Evolutionary conservation across 441 rosid genomes (phyloP), one percentile per base, ranked within the genome.

Genomic region (Rhodomyrtus psidioides): DNA sequence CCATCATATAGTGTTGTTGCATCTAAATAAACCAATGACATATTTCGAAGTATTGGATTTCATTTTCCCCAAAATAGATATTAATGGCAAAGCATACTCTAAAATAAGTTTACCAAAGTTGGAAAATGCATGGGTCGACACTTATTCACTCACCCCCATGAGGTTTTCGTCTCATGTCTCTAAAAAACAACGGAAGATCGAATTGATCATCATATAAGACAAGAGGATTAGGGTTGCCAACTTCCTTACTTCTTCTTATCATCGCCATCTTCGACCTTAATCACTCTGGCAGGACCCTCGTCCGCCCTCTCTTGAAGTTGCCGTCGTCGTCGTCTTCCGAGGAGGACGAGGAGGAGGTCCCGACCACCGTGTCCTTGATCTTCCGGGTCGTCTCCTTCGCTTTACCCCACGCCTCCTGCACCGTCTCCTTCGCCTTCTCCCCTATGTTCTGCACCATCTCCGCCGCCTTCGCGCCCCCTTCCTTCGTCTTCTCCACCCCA

Each of bases 391-490:
- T 90, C 17, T 87, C 92, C 87, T 92, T 94, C 0, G 97, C 90
- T 1, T 89, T 87, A 51, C 91, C 96, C 95, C 92, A 92, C 3
- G 96, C 95, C 16, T 88, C 94, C 34, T 91, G 86, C 83, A 85
- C 94, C 24, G 93, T 90, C 90, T 90, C 83, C 87, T 94, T 92
- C 23, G 94, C 94, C 88, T 92, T 95, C 88, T 89, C 93, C 34
- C 89, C 92, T 26, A 90, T 84, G 24, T 51, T 88, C 87, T 84
- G 88, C 83, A 89, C 90, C 53, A 89, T 85, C 76, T 89, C 92
- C 53, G 89, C 88, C 15, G 88, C 91, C 90, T 92, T 89, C 55
- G 46, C 56, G 3, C 89, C 57, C 86, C 91, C 90, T 46, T 88
- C 92, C 82, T 89, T 89, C 5, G 88, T 90, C 85, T 84, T 91